Evolutionary conservation across 1,284 basidiomycete genomes (phyloP).

Genomic region (Cerioporus squamosus): DNA sequence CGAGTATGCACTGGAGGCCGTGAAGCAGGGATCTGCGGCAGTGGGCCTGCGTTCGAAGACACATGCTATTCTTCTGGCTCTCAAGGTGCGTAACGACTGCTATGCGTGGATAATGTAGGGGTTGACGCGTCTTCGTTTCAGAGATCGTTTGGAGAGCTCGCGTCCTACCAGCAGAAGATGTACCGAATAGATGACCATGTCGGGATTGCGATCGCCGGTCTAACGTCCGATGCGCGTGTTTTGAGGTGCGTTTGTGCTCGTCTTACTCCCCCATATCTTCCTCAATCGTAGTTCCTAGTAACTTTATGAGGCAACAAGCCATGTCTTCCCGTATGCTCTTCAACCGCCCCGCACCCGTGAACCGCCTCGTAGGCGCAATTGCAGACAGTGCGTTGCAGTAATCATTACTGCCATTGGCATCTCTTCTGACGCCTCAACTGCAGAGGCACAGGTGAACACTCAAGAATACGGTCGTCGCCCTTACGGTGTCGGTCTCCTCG

Average conservation of each 20-base stretch:
- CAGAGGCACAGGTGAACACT: slow-evolving; percentile 98
- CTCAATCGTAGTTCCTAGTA: slow-evolving; percentile 53
- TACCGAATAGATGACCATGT: slow-evolving; percentile 99
- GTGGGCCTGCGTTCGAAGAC: slow-evolving; percentile 96
- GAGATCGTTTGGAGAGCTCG: slow-evolving; percentile 98
- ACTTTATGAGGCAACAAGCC: slow-evolving; percentile 99
- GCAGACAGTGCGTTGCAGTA: slow-evolving; percentile 84
- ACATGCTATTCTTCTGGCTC: slow-evolving; percentile 90
- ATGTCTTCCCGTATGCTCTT: slow-evolving; percentile 96
- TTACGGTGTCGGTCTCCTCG: slow-evolving; percentile 98
- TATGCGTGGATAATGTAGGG: too few relatives aligned
- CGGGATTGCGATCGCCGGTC: slow-evolving; percentile 97
- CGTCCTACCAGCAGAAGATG: slow-evolving; percentile 99
- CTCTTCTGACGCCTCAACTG: not conserved
- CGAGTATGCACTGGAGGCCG: slow-evolving; percentile 98
- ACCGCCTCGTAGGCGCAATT: slow-evolving; percentile 90
- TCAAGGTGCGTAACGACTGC: not conserved
- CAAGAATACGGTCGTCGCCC: slow-evolving; percentile 98
- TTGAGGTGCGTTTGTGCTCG: slow-evolving; percentile 66
- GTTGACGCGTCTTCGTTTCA: slow-evolving; percentile 37
- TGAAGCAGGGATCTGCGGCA: slow-evolving; percentile 99
- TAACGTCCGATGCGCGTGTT: slow-evolving; percentile 98
- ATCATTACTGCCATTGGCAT: not conserved
- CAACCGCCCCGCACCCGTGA: slow-evolving; percentile 93
- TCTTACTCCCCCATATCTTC: not conserved